A percentile compares a stretch with the other conserved stretches of the same genome.
These are phyloP conservation scores for Podospora anserina DNA, from an alignment of 495 filamentous ascomycete genomes.

Conservation along the genomic window DNA sequence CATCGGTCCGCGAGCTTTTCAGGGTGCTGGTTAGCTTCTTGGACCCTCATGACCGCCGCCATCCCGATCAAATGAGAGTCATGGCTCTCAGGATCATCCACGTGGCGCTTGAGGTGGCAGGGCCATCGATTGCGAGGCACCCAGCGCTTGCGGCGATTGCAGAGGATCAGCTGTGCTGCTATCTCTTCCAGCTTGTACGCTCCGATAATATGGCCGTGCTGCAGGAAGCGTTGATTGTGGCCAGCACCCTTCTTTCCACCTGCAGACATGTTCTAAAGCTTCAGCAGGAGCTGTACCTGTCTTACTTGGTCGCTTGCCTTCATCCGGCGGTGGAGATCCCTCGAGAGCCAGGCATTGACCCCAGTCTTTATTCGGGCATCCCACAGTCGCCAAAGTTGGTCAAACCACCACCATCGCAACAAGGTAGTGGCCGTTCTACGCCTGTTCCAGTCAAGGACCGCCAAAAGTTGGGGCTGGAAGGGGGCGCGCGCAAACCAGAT, in stretches of 20 bases:
- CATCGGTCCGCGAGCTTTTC: slow-evolving; percentile 91
- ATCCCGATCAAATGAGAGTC: slow-evolving; percentile 91
- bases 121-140: slow-evolving; percentile 91
- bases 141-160: slow-evolving; percentile 83
- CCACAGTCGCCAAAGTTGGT: slow-evolving; percentile 84
- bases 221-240: slow-evolving; percentile 85
- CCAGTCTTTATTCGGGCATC: slow-evolving; percentile 87
- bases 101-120: slow-evolving; percentile 93
- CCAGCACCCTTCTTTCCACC: slow-evolving; percentile 84
- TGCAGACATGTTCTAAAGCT: slow-evolving; percentile 91
- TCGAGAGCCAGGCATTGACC: slow-evolving; percentile 82
- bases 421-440: slow-evolving; percentile 78
- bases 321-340: slow-evolving; percentile 92
- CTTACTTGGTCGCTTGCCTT: slow-evolving; percentile 89
- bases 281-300: slow-evolving; percentile 94
- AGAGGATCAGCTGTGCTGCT: slow-evolving; percentile 88
- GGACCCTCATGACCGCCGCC: slow-evolving; percentile 86
- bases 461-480: slow-evolving; percentile 90
- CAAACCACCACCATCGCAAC: slow-evolving; percentile 75
- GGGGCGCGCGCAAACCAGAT: slow-evolving; percentile 85
- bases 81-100: slow-evolving; percentile 98
- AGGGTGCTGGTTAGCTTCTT: slow-evolving; percentile 91
- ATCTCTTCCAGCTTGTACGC: slow-evolving; percentile 94
- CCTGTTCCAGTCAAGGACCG: slow-evolving; percentile 92
- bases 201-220: slow-evolving; percentile 94